phyloP scores from a whole-genome alignment of 306 rosid species.

The Quercus bicolor region DNA sequence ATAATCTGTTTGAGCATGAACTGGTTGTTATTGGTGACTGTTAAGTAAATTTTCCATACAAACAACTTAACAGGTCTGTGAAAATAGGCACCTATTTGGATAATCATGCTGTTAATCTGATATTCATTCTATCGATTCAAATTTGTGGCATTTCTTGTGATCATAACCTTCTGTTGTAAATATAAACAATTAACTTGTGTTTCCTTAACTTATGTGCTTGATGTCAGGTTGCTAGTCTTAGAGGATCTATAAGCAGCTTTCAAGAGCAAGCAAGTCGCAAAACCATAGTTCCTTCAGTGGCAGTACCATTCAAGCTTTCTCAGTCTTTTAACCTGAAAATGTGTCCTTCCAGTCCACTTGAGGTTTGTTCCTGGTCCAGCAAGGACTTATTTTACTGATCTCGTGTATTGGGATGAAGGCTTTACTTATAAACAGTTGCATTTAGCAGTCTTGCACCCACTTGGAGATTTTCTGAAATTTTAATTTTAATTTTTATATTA shows the following conservation, averaged over 20 bases:
- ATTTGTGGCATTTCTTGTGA: not conserved
- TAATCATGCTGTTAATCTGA: not conserved
- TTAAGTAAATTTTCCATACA: not conserved
- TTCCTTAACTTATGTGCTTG: constrained; percentile 7
- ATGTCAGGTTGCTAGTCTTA: constrained; percentile 85
- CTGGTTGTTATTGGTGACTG: not conserved
- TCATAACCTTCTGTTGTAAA: not conserved
- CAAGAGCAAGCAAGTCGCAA: constrained; percentile 99
- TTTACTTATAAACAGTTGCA: not conserved
- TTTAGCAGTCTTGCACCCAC: not conserved
- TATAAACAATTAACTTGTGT: constrained; percentile 16
- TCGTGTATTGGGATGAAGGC: constrained; percentile 9
- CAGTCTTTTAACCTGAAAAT: constrained; percentile 65
- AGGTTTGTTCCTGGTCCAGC: constrained; percentile 49
- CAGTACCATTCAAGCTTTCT: constrained; percentile 61
- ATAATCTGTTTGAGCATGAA: not conserved
- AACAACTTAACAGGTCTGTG: not conserved
- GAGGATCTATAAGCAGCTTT: constrained; percentile 96
- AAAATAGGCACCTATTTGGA: not conserved
- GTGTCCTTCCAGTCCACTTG: constrained; percentile 63
- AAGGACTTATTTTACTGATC: constrained; percentile 3
- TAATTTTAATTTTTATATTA: constrained; percentile 4
- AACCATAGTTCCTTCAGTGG: constrained; percentile 69
- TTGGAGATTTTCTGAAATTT: not conserved
- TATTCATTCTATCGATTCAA: not conserved